Base-by-base conservation (phyloP, 352 stramenopile genomes). In the Globisporangium viniferum region DNA sequence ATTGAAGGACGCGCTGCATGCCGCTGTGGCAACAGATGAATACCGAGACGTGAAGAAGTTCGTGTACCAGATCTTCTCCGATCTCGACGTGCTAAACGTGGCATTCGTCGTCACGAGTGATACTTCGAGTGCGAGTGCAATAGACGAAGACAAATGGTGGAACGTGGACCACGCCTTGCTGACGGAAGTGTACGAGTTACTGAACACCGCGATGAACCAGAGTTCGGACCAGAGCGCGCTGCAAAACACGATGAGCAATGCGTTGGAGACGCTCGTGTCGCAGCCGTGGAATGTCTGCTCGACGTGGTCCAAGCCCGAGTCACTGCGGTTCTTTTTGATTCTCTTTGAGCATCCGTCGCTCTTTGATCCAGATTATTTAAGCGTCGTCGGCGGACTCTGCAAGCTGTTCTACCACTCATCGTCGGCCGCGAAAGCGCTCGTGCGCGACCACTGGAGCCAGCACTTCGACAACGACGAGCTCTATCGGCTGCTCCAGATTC, bases 221-320 rank as follows among this genome's bases (percentile, higher is more conserved):
- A 66, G 33, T 3, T 67, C 31, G 12, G 80, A 90, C 57, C 75
- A 78, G 5, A 75, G 69, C 8, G 83, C 81, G 33, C 66, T 92
- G 44, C 81, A 89, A 54, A 93, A 92, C 59, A 93, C 84, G 33
- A 86, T 90, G 66, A 70, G 76, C 1, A 93, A 93, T 58, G 86
- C 83, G 18, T 72, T 93, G 24, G 79, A 88, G 55, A 86, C 73
- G 53, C 64, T 91, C 54, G 83, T 91, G 39, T 89, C 70, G 14
- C 83, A 91, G 70, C 80, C 86, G 14, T 93, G 86, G 86, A 90
- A 91, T 57, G 69, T 88, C 20, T 90, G 82, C 64, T 91, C 85
- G 48, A 91, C 79, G 18, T 93, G 86, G 86, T 78, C 80, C 10
- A 70, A 62, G 8, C 73, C 77, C 0, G 46, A 24, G 20, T 51